Evolutionary conservation across 1,284 basidiomycete genomes (phyloP).

Genomic region (Ustilago nuda): DNA sequence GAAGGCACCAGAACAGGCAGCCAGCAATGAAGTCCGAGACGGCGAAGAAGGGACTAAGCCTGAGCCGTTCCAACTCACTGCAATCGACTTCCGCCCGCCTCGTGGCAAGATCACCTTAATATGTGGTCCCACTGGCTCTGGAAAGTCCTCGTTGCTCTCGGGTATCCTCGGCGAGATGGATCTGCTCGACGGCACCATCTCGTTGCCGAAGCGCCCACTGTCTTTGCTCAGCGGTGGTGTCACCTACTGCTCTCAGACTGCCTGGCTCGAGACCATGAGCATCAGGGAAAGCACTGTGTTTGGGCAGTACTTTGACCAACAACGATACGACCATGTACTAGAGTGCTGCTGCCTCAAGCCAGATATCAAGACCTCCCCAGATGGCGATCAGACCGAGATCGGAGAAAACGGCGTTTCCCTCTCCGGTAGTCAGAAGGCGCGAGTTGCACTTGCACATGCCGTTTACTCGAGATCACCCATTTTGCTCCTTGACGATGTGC

Average conservation of each 20-base stretch:
- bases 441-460: constrained; percentile 61
- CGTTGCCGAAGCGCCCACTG: constrained; percentile 29
- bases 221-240: constrained; percentile 34
- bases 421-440: constrained; percentile 61
- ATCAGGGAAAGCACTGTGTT: constrained; percentile 64
- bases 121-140: constrained; percentile 61
- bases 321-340: constrained; percentile 54
- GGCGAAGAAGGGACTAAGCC: background rate
- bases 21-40: background rate
- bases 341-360: constrained; percentile 53
- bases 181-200: constrained; percentile 37
- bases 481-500: constrained; percentile 65
- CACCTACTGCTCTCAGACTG: constrained; percentile 56
- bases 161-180: constrained; percentile 61
- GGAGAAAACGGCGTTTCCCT: constrained; percentile 59
- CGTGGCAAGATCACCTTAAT: constrained; percentile 51
- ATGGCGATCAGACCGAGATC: constrained; percentile 60
- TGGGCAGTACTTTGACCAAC: constrained; percentile 43
- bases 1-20: background rate
- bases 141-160: constrained; percentile 59
- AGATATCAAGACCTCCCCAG: constrained; percentile 57
- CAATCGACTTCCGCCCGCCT: constrained; percentile 44
- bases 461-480: constrained; percentile 58
- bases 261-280: constrained; percentile 57
- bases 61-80: constrained; percentile 45